Conservation (phyloP, 106 monocot genomes). For the Allium sativum region DNA sequence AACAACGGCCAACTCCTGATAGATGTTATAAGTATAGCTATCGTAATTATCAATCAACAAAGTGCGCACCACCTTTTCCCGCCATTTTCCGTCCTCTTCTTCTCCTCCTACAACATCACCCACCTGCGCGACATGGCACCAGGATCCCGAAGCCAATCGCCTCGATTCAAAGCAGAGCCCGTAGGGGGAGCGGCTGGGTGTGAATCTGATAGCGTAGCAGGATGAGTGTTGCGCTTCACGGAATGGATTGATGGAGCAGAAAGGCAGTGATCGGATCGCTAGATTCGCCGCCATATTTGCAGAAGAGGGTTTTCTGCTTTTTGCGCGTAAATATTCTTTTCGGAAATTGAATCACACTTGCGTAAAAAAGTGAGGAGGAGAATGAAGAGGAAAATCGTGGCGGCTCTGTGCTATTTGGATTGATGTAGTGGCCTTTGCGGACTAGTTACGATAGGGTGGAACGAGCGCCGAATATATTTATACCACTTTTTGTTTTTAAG, state of each 20-base stretch:
- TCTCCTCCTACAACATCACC: background rate
- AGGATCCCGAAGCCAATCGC: background rate
- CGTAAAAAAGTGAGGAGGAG: background rate
- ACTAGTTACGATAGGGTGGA: background rate
- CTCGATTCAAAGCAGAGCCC: background rate
- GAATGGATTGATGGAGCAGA: background rate
- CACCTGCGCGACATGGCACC: constrained; percentile 3
- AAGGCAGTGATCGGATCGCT: background rate
- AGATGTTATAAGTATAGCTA: constrained; percentile 97
- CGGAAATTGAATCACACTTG: background rate
- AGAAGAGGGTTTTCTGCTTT: background rate
- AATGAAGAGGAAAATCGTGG: background rate
- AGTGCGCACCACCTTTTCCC: constrained; percentile 36
- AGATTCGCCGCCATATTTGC: constrained; percentile 4
- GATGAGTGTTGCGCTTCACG: background rate
- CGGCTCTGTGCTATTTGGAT: background rate
- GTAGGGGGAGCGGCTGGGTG: background rate
- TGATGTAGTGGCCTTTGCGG: background rate
- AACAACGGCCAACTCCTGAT: constrained; percentile 68
- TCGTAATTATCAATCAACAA: constrained; percentile 93
- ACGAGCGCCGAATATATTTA: background rate
- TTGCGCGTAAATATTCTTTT: background rate
- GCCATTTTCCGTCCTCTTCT: background rate
- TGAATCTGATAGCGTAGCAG: background rate
- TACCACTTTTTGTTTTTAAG: too few species aligned